These are phyloP conservation scores for Fusarium sp. DNA, from an alignment of 2,329 filamentous ascomycete genomes.

Conservation along the genomic window DNA sequence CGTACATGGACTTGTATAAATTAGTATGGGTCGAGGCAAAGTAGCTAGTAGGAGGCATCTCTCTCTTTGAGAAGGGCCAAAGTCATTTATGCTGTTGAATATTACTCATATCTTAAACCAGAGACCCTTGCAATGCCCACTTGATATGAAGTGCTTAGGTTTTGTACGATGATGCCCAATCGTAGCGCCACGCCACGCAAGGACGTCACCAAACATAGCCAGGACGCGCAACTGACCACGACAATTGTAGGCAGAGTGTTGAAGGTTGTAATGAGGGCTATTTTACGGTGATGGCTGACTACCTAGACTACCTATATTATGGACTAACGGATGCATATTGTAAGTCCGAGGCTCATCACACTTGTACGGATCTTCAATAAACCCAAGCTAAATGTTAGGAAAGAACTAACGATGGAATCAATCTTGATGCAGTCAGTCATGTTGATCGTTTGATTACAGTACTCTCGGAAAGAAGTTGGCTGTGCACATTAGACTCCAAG, in stretches of 20 bases:
- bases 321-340: background rate
- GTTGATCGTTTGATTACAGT: background rate
- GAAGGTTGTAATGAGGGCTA: background rate
- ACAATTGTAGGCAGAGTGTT: background rate
- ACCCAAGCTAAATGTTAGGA: background rate
- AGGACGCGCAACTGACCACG: constrained; percentile 25
- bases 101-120: background rate
- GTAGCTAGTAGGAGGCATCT: constrained; percentile 3
- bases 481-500: constrained; percentile 4
- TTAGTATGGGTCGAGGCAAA: constrained; percentile 3
- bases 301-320: background rate
- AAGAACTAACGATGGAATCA: background rate
- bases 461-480: background rate
- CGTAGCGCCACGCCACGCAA: constrained; percentile 15
- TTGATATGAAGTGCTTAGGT: background rate
- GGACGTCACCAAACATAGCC: constrained; percentile 21
- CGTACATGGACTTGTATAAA: constrained; percentile 28
- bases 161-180: constrained; percentile 4
- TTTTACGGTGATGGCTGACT: background rate
- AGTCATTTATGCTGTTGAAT: background rate
- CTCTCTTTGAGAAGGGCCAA: background rate
- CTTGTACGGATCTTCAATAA: background rate
- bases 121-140: background rate
- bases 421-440: background rate
- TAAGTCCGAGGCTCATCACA: background rate